Evolutionary conservation across 495 filamentous ascomycete genomes (phyloP).

Genomic region (Aspergillus cristatus): DNA sequence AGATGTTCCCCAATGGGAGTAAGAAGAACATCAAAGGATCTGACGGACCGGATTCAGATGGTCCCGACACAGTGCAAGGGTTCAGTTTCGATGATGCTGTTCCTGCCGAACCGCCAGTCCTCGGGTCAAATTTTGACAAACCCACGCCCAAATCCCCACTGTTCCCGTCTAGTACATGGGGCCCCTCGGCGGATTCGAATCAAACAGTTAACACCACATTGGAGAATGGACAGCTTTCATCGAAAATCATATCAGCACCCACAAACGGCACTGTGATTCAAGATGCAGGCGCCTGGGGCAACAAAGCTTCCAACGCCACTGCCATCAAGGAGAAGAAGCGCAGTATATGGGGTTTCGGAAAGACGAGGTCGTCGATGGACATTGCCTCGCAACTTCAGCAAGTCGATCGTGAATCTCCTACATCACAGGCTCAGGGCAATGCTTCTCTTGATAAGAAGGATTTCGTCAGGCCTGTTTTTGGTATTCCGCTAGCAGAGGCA

Average conservation of each 20-base stretch:
- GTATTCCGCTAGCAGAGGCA: slow-evolving; percentile 76
- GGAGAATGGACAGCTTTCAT: slow-evolving; percentile 24
- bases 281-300: slow-evolving; percentile 81
- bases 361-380: slow-evolving; percentile 56
- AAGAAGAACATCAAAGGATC: slow-evolving; percentile 41
- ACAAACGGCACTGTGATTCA: slow-evolving; percentile 81
- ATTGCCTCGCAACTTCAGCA: slow-evolving; percentile 31
- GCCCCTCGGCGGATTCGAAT: slow-evolving; percentile 17
- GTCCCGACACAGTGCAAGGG: slow-evolving; percentile 54
- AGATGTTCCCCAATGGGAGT: slow-evolving; percentile 14
- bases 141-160: slow-evolving; percentile 26
- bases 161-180: slow-evolving; percentile 16
- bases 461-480: slow-evolving; percentile 68
- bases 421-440: slow-evolving; percentile 25
- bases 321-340: slow-evolving; percentile 72
- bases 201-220: slow-evolving; percentile 11
- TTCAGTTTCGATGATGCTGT: slow-evolving; percentile 79
- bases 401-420: slow-evolving; percentile 26
- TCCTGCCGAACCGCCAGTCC: slow-evolving; percentile 58
- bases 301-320: slow-evolving; percentile 42
- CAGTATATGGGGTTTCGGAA: slow-evolving; percentile 81
- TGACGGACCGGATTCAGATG: slow-evolving; percentile 31
- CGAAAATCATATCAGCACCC: slow-evolving; percentile 73
- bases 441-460: slow-evolving; percentile 43
- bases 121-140: slow-evolving; percentile 43